A percentile compares a stretch with the other conserved stretches of the same genome.
Conservation (phyloP, 148 eudicot genomes). For the Persicaria tinctoria region DNA sequence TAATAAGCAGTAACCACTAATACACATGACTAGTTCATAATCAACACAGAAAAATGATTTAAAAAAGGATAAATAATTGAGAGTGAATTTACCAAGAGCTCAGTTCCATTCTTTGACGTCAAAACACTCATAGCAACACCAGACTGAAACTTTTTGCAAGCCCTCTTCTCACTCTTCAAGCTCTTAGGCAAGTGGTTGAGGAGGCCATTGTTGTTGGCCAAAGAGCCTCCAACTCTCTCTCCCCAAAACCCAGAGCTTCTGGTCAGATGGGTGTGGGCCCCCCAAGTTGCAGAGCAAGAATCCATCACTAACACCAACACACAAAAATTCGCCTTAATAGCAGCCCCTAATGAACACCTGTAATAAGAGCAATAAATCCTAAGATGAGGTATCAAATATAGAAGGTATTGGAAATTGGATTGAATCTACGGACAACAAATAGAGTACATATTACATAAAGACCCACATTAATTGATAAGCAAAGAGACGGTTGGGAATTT, state of each 20-base stretch:
- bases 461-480: constrained; percentile 10
- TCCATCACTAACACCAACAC: constrained; percentile 40
- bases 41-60: background rate
- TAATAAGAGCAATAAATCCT: constrained; percentile 11
- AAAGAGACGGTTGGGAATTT: background rate
- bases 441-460: constrained; percentile 22
- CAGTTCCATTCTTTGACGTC: constrained; percentile 47
- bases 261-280: constrained; percentile 37
- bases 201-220: constrained; percentile 21
- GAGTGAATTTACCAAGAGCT: constrained; percentile 41
- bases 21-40: constrained; percentile 2
- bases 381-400: constrained; percentile 12
- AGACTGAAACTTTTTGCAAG: constrained; percentile 31
- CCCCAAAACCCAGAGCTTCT: constrained; percentile 51
- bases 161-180: constrained; percentile 27
- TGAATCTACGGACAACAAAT: constrained; percentile 18
- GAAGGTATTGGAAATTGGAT: background rate
- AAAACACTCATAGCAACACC: constrained; percentile 53
- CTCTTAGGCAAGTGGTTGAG: constrained; percentile 17
- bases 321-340: background rate
- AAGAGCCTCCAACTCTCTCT: constrained; percentile 46
- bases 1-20: background rate
- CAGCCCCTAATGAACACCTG: background rate
- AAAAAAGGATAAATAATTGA: constrained; percentile 1
- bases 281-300: constrained; percentile 50